A percentile compares a stretch with the other conserved stretches of the same genome.
Evolutionary conservation across 768 basidiomycete species (phyloP).

Genomic region (Erythrobasidium yunnanense): DNA sequence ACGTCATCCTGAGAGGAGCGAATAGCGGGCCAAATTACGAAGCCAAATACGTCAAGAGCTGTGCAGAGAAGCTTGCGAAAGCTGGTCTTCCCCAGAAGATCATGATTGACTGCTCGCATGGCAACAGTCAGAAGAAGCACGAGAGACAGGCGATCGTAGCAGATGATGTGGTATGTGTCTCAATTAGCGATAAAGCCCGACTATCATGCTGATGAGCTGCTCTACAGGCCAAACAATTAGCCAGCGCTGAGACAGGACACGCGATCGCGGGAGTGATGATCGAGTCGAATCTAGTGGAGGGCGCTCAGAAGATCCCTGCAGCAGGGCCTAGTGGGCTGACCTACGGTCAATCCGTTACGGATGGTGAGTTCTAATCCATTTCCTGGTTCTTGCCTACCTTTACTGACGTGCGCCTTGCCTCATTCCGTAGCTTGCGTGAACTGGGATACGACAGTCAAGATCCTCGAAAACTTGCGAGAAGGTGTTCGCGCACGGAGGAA

Average conservation of each 20-base stretch:
- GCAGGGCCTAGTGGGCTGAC: conserved; percentile 60
- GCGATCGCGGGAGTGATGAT: conserved; percentile 90
- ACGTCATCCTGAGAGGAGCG: conserved; percentile 88
- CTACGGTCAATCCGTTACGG: conserved; percentile 79
- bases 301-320: conserved; percentile 70
- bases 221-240: conserved; percentile 31
- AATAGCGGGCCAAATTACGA: conserved; percentile 78
- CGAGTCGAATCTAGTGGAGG: conserved; percentile 79
- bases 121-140: conserved; percentile 88
- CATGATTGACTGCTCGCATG: conserved; percentile 94
- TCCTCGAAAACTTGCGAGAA: conserved; percentile 71
- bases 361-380: conserved; percentile 43
- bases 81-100: conserved; percentile 66
- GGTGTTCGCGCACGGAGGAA: conserved; percentile 64
- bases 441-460: conserved; percentile 74
- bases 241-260: conserved; percentile 46
- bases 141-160: conserved; percentile 77
- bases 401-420: not conserved
- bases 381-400: too few species aligned
- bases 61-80: conserved; percentile 63
- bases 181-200: conserved; percentile 32
- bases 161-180: conserved; percentile 59
- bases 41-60: conserved; percentile 65
- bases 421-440: conserved; percentile 56
- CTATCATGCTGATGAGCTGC: conserved; percentile 34